Evolutionary conservation across 345 rosid species (phyloP).

Genomic region (Combretum micranthum): DNA sequence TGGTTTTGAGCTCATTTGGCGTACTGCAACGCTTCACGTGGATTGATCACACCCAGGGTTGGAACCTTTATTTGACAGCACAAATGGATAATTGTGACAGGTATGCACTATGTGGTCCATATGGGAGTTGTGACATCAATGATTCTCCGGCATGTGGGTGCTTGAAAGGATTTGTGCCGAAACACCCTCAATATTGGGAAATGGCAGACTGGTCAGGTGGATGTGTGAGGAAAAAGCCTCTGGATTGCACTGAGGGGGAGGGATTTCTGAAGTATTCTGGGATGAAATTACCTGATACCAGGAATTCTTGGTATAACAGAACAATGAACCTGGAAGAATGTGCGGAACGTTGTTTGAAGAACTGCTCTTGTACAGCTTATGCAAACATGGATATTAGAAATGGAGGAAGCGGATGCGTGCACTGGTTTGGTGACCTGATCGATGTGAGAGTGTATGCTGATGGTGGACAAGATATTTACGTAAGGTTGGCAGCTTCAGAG

Average conservation of each 20-base stretch:
- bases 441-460: conserved; percentile 7
- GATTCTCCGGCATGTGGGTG: conserved; percentile 29
- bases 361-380: conserved; percentile 27
- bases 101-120: conserved; percentile 23
- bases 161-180: conserved; percentile 29
- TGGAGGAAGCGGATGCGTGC: conserved; percentile 28
- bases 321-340: conserved; percentile 19
- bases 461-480: conserved; percentile 18
- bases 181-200: conserved; percentile 23
- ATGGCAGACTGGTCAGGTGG: conserved; percentile 8
- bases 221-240: conserved; percentile 1
- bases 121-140: conserved; percentile 21
- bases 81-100: conserved; percentile 36
- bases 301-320: conserved; percentile 1
- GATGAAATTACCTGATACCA: neutral
- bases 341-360: conserved; percentile 12
- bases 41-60: conserved; percentile 8
- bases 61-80: conserved; percentile 26
- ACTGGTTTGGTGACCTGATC: conserved; percentile 28
- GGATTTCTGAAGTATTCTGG: conserved; percentile 7
- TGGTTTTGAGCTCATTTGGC: conserved; percentile 20
- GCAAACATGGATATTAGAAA: conserved; percentile 10
- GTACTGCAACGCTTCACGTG: conserved; percentile 15
- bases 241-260: conserved; percentile 9
- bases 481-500: conserved; percentile 16